Evolutionary conservation across 345 rosid genomes (phyloP).

Genomic region (Citrus unshiu): DNA sequence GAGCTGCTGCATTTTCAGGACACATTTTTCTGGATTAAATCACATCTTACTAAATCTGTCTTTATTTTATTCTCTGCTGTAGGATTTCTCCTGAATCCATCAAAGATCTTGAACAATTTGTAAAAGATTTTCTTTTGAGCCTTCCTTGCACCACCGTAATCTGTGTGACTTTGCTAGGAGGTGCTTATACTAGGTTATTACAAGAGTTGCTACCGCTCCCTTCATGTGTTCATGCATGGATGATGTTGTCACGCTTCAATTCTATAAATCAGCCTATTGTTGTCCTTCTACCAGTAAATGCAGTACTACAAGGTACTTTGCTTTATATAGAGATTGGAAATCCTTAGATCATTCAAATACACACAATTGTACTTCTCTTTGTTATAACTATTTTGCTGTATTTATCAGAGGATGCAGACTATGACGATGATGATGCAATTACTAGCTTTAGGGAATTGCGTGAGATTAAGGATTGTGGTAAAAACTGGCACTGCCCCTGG

Average conservation of each 20-base stretch:
- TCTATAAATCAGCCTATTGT: slow-evolving; percentile 58
- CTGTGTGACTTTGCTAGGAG: slow-evolving; percentile 73
- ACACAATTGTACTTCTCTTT: not conserved
- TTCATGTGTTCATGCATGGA: slow-evolving; percentile 62
- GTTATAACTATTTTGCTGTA: slow-evolving; percentile 8
- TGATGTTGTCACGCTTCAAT: slow-evolving; percentile 69
- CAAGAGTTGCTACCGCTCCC: slow-evolving; percentile 49
- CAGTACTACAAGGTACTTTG: slow-evolving; percentile 62
- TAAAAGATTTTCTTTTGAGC: slow-evolving; percentile 46
- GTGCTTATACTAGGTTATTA: slow-evolving; percentile 46
- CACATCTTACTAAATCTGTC: slow-evolving; percentile 11
- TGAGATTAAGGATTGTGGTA: slow-evolving; percentile 30
- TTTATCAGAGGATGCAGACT: slow-evolving; percentile 42
- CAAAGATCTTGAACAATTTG: slow-evolving; percentile 62
- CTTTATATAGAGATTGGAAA: slow-evolving; percentile 5
- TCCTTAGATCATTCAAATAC: not conserved
- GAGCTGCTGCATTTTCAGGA: slow-evolving; percentile 16
- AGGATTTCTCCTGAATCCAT: slow-evolving; percentile 80
- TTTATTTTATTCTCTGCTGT: slow-evolving; percentile 26
- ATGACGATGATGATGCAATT: slow-evolving; percentile 34
- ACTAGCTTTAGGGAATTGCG: slow-evolving; percentile 23
- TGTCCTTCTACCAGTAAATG: slow-evolving; percentile 65
- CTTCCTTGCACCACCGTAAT: slow-evolving; percentile 64
- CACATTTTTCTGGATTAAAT: slow-evolving; percentile 1
- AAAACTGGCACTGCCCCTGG: slow-evolving; percentile 90